Percentiles rank a stretch among this genome's conserved stretches.
These are phyloP conservation scores for Cyberlindnera amylophila DNA, from an alignment of 805 yeast genomes.

Conservation along the genomic window DNA sequence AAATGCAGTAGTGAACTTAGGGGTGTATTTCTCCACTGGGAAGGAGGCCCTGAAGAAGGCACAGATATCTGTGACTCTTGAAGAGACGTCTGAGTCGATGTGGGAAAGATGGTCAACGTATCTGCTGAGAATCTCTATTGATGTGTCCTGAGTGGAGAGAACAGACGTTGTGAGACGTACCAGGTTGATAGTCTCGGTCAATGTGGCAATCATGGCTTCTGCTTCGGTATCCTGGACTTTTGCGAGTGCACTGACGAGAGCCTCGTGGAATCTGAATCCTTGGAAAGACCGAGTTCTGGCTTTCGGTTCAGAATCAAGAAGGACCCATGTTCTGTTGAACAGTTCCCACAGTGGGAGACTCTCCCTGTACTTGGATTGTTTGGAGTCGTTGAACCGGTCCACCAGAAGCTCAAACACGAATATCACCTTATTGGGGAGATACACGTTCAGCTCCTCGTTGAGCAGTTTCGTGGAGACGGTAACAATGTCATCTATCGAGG, in stretches of 20 bases:
- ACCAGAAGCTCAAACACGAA: constrained; percentile 58
- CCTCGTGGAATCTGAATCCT: constrained; percentile 39
- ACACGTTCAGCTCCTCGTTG: constrained; percentile 32
- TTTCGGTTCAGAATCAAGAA: constrained; percentile 26
- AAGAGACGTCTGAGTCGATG: not conserved
- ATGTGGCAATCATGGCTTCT: not conserved
- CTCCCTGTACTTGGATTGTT: constrained; percentile 40
- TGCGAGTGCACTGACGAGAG: constrained; percentile 26
- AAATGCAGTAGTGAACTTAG: constrained; percentile 18
- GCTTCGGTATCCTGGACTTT: constrained; percentile 4
- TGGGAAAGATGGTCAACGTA: constrained; percentile 14
- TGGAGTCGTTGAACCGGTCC: constrained; percentile 54
- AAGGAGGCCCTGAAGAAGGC: constrained; percentile 16
- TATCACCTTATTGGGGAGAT: constrained; percentile 50
- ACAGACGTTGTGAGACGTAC: constrained; percentile 18
- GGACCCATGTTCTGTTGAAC: constrained; percentile 38
- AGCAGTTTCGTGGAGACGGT: constrained; percentile 32
- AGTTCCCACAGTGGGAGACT: constrained; percentile 47
- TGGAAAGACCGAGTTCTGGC: constrained; percentile 40
- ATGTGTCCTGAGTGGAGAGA: constrained; percentile 13
- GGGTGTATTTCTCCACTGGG: constrained; percentile 16
- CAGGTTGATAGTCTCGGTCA: constrained; percentile 14
- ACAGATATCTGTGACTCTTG: constrained; percentile 7
- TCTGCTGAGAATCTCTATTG: constrained; percentile 13
- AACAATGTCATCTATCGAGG: constrained; percentile 40